Evolutionary conservation across 345 rosid species (phyloP).

Genomic region (Jatropha curcas): DNA sequence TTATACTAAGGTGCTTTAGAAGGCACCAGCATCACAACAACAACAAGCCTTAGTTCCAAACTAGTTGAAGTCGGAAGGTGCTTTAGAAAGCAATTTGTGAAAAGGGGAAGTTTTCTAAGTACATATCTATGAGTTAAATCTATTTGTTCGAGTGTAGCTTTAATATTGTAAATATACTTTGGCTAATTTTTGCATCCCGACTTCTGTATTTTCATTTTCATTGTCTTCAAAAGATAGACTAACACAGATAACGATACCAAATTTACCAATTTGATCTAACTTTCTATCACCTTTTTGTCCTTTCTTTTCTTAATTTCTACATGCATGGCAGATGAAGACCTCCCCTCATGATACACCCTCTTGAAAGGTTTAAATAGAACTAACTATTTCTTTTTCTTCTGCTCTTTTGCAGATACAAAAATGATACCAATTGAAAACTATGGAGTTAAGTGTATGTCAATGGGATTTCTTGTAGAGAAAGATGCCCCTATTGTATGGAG

Average conservation of each 20-base stretch:
- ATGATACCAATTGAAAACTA: constrained; percentile 87
- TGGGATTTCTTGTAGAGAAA: constrained; percentile 88
- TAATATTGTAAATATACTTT: too few relatives aligned
- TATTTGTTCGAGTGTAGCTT: not conserved
- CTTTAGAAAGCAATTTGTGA: not conserved
- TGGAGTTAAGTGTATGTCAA: constrained; percentile 92
- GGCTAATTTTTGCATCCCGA: not conserved
- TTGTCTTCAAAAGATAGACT: too few relatives aligned
- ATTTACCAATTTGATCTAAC: not conserved
- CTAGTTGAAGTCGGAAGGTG: too few relatives aligned
- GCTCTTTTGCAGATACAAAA: constrained; percentile 55
- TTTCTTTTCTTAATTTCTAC: not conserved
- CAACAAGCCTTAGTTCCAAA: too few relatives aligned
- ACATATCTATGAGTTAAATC: not conserved
- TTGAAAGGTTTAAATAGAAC: constrained; percentile 6
- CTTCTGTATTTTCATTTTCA: not conserved
- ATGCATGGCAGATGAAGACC: constrained; percentile 5
- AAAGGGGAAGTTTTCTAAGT: not conserved
- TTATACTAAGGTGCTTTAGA: too few relatives aligned
- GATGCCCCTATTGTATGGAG: constrained; percentile 95
- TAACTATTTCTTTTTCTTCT: not conserved
- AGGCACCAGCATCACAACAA: too few relatives aligned
- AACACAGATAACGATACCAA: too few relatives aligned
- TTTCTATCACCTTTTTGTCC: not conserved
- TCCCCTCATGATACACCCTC: not conserved